Evolutionary conservation across 2,329 filamentous ascomycete species (phyloP).

Genomic region (Claviceps purpurea): DNA sequence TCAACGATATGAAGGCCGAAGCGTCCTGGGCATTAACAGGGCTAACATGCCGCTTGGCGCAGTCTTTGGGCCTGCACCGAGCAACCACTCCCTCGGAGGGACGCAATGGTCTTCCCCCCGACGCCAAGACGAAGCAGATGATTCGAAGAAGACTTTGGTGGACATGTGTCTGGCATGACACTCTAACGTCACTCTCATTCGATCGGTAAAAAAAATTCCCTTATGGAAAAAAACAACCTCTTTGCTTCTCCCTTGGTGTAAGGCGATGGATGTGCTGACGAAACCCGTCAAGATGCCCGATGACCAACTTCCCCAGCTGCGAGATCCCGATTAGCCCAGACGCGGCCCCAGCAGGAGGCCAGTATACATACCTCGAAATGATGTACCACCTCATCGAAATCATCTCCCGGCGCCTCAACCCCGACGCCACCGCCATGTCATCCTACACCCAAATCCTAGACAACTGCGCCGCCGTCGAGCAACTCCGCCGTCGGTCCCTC

Average conservation of each 20-base stretch:
- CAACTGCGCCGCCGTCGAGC: slow-evolving; percentile 42
- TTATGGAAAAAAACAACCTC: neutral
- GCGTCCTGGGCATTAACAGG: slow-evolving; percentile 53
- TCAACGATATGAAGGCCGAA: slow-evolving; percentile 59
- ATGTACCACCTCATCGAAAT: slow-evolving; percentile 53
- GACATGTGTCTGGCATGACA: slow-evolving; percentile 56
- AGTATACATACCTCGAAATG: slow-evolving; percentile 47
- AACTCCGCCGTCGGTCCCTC: slow-evolving; percentile 32
- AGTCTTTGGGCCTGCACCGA: slow-evolving; percentile 49
- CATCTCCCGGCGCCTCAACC: slow-evolving; percentile 43
- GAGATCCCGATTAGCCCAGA: slow-evolving; percentile 34
- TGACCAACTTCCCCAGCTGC: slow-evolving; percentile 46
- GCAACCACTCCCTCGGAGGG: slow-evolving; percentile 27
- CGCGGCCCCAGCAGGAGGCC: slow-evolving; percentile 21
- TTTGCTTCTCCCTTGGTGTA: neutral
- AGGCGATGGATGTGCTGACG: neutral
- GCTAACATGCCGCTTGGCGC: slow-evolving; percentile 50
- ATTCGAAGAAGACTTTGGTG: slow-evolving; percentile 46
- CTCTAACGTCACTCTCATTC: slow-evolving; percentile 51
- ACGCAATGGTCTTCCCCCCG: slow-evolving; percentile 28
- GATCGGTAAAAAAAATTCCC: slow-evolving; percentile 32
- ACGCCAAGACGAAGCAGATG: slow-evolving; percentile 37
- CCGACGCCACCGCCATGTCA: slow-evolving; percentile 35
- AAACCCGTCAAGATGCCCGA: slow-evolving; percentile 33
- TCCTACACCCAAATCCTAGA: slow-evolving; percentile 42